Evolutionary conservation across 2,329 filamentous ascomycete species (phyloP).

Genomic region (Colletotrichum sp.): DNA sequence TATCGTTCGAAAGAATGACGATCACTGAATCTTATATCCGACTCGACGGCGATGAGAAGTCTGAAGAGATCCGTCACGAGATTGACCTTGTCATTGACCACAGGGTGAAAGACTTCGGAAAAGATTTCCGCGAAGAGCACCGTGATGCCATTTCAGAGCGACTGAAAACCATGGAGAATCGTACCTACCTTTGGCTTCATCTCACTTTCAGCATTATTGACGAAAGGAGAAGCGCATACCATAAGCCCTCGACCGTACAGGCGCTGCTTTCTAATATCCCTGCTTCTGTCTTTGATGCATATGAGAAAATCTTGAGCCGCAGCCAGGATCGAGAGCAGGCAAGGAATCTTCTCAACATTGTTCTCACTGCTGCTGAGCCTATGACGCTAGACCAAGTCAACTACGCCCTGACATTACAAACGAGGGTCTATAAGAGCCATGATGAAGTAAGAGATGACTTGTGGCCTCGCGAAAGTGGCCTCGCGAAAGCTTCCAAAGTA

Average conservation of each 20-base stretch:
- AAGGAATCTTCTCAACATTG: neutral
- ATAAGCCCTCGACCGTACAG: neutral
- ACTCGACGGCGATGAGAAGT: conserved; percentile 32
- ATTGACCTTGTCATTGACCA: conserved; percentile 35
- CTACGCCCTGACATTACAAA: neutral
- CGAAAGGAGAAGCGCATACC: neutral
- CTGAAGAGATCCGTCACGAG: conserved; percentile 30
- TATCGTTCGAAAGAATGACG: fast-evolving
- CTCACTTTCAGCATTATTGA: conserved; percentile 36
- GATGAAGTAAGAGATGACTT: fast-evolving
- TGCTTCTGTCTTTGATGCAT: neutral
- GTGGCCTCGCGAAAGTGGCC: fast-evolving
- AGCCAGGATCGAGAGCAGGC: neutral
- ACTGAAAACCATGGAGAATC: conserved; percentile 33
- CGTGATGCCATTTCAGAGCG: neutral
- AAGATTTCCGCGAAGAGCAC: neutral
- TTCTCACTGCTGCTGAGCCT: neutral
- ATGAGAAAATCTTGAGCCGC: neutral
- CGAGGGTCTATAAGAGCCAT: fast-evolving
- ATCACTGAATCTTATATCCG: conserved; percentile 18
- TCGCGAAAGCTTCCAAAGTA: no score
- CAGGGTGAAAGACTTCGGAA: conserved; percentile 22
- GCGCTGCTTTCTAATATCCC: fast-evolving
- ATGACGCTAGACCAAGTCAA: neutral
- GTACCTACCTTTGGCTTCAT: conserved; percentile 46